phyloP scores from a whole-genome alignment of 2,329 filamentous ascomycete genomes.

The Byssothecium circinans region DNA sequence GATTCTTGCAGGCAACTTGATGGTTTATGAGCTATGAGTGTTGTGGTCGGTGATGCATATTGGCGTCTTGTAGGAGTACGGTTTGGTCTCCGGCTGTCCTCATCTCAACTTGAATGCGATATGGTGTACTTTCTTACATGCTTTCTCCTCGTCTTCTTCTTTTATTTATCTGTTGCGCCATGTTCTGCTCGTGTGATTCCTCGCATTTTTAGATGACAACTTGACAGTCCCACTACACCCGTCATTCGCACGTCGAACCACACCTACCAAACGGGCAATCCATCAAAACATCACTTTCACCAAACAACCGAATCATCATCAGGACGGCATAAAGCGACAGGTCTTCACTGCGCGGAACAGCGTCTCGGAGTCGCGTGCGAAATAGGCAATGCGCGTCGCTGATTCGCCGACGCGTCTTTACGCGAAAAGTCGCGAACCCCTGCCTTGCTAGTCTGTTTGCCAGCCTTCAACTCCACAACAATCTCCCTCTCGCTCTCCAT shows the following conservation, averaged over 20 bases:
- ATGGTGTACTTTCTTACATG: not conserved
- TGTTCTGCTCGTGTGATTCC: not conserved
- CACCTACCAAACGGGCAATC: too few relatives aligned
- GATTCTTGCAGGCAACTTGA: not conserved
- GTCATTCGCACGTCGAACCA: conserved; percentile 1
- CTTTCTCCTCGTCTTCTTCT: not conserved
- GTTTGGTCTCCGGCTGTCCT: conserved; percentile 15
- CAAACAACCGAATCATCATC: too few relatives aligned
- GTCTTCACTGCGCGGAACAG: not conserved
- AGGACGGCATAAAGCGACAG: conserved; percentile 1
- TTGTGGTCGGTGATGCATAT: conserved; percentile 20
- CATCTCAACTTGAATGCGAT: conserved; percentile 20
- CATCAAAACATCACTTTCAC: too few relatives aligned
- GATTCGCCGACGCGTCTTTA: conserved; percentile 26
- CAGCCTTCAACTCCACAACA: conserved; percentile 11
- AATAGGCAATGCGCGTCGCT: conserved; percentile 11
- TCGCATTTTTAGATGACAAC: not conserved
- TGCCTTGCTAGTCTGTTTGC: conserved; percentile 29
- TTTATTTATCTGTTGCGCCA: not conserved
- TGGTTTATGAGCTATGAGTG: conserved; percentile 1
- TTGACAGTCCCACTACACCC: not conserved
- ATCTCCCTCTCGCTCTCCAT: conserved; percentile 11
- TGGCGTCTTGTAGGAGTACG: conserved; percentile 25
- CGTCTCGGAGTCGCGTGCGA: not conserved
- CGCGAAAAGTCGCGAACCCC: conserved; percentile 30